Base-by-base conservation (phyloP, 371 early-diverging fungal species). In the Rhizomucor pusillus region DNA sequence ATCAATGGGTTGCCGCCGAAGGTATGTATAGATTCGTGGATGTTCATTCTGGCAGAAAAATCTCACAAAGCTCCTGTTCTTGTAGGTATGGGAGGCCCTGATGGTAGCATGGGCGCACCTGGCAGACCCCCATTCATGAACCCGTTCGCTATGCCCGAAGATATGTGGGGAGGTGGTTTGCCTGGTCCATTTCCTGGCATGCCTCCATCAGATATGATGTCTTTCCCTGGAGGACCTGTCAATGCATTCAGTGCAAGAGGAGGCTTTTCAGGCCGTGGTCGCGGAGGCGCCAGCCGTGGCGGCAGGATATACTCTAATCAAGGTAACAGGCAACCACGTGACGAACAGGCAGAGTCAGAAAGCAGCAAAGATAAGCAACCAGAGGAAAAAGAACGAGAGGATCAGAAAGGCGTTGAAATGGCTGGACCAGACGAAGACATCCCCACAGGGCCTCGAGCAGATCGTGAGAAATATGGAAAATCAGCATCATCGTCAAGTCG, bases 131-230 rank as follows among this genome's bases (percentile, higher is more conserved):
- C 73, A 1, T 69, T 73, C 41, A 63, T 69, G 66, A 62, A 65
- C 29, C 66, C 63, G 47, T 14, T 19, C 5, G 54, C 55, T 35
- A 58, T 62, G 14, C 58, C 60, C 11, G 59, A 62, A 14, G 66
- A 59, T 1, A 59, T 61, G 59, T 59, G 36, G 35, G 46, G 47
- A 22, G 46, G 47, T 33, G 57, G 52, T 35, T 50, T 50, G 56
- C 43, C 47, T 41, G 60, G 54, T n/a, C 45, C 62, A 13, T 50
- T 73, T 49, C 68, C 73, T 5, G 67, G 61, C 29, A 67, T 73
- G 65, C 67, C 70, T 16, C 73, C 68, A n/a, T 71, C 60, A 24
- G 75, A 75, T 1, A 62, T 71, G 59, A 69, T 71, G 59, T 55
- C 44, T 1, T 60, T 57, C 20, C 33, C 36, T 39, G 56, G 56